Evolutionary conservation across 345 rosid genomes (phyloP), one percentile per base, ranked within the genome.

Genomic region (Hypericum androsaemum): DNA sequence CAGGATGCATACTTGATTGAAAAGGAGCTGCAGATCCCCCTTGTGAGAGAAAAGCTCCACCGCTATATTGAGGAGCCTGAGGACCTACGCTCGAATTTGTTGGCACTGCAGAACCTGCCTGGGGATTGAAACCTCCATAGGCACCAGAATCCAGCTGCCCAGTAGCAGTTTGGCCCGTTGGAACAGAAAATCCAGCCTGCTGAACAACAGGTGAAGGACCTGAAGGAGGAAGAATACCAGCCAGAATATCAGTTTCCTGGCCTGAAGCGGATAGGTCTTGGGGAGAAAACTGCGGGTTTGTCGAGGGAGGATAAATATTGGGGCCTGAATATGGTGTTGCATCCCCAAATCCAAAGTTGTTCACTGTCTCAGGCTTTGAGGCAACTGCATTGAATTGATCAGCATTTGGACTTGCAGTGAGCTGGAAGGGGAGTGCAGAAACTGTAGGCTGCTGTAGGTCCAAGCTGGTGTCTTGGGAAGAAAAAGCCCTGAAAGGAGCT

Each of bases 151-250:
- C 57, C 50, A 68, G 58, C 17, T 59, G 75, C 32, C 32, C 32
- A 22, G 32, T 22, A 37, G 57, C 50, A 52, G 77, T 52, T 47
- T 72, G 80, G 45, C 78, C 70, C 47, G 78, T 57, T 52, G 79
- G 73, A 55, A 64, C 43, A 50, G 79, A 53, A 66, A 79, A 68
- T 47, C 74, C 65, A 8, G 80, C 38, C 17, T 71, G 78, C 28
- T 74, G 55, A 35, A 45, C 52, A 55, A 67, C 62, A 48, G 71
- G 63, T 46, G 75, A 62, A 46, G 81, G 80, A 54, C 78, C 90
- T 50, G 90, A 64, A 2, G 82, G 83, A 59, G 97, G 99, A 55
- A 94, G 94, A 58, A 94, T 85, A 58, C 78, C 97, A 16, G 95
- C 99, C 67, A 94, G 77, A 60, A 94, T 74, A 75, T 94, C 99